Percentiles rank a stretch among this genome's conserved stretches.
Evolutionary conservation across 192 early-diverging fungal species (phyloP).

Genomic region (Phycomyces nitens): DNA sequence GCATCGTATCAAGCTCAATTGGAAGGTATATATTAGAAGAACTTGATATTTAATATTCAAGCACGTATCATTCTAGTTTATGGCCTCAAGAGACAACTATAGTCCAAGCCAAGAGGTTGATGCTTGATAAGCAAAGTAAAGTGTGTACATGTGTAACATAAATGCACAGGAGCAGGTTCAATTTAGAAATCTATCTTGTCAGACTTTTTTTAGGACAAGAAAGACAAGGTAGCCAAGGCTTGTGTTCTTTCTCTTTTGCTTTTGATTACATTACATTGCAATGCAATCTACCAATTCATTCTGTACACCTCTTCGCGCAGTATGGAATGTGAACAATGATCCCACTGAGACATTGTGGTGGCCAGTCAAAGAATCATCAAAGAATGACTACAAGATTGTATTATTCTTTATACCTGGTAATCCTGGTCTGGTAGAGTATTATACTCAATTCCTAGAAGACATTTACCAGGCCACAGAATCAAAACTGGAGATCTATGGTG

Average conservation of each 20-base stretch:
- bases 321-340: constrained; percentile 28
- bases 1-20: too few species aligned
- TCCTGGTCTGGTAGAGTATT: constrained; percentile 81
- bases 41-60: too few species aligned
- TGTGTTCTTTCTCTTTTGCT: neutral
- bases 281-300: constrained; percentile 2
- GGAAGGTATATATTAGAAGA: too few species aligned
- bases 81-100: too few species aligned
- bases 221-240: too few species aligned
- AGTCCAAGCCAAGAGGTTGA: too few species aligned
- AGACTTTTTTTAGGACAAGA: too few species aligned
- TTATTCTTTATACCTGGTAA: constrained; percentile 66
- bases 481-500: constrained; percentile 61
- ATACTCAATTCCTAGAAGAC: constrained; percentile 63
- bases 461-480: constrained; percentile 47
- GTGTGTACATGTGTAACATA: too few species aligned
- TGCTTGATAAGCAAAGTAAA: too few species aligned
- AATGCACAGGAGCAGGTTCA: too few species aligned
- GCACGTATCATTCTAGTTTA: too few species aligned
- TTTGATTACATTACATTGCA: neutral
- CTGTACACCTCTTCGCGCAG: constrained; percentile 24
- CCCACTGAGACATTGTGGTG: constrained; percentile 42
- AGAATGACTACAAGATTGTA: constrained; percentile 33
- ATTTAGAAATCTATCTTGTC: too few species aligned
- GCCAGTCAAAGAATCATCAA: constrained; percentile 15